Evolutionary conservation across 2,329 filamentous ascomycete species (phyloP).

Genomic region (Bipolaris sorokiniana): DNA sequence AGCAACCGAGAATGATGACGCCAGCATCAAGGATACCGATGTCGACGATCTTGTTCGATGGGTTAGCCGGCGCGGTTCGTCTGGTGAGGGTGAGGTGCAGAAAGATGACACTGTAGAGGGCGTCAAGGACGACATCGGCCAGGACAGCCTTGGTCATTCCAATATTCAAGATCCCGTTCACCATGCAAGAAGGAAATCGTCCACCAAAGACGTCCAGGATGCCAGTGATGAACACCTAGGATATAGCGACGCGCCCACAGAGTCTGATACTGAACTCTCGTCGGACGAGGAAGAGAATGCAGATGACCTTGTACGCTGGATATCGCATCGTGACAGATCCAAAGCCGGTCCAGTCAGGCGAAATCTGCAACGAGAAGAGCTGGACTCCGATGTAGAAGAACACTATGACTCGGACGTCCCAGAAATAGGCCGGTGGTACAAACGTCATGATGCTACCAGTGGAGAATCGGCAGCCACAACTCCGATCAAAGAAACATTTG

Average conservation of each 20-base stretch:
- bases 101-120: slow-evolving; percentile 3
- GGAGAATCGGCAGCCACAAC: slow-evolving; percentile 25
- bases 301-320: slow-evolving; percentile 35
- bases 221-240: slow-evolving; percentile 8
- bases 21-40: slow-evolving; percentile 41
- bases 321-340: slow-evolving; percentile 30
- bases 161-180: slow-evolving; percentile 44
- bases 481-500: slow-evolving; percentile 6
- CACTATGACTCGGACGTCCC: slow-evolving; percentile 33
- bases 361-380: slow-evolving; percentile 11
- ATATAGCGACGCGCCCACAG: slow-evolving; percentile 40
- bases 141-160: slow-evolving; percentile 39
- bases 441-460: slow-evolving; percentile 31
- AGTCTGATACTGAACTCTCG: slow-evolving; percentile 36
- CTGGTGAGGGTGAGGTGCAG: slow-evolving; percentile 36
- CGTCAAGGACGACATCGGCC: slow-evolving; percentile 31
- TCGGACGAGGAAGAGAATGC: slow-evolving; percentile 29
- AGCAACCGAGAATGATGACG: slow-evolving; percentile 22
- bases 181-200: slow-evolving; percentile 31
- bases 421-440: slow-evolving; percentile 30
- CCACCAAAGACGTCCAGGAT: background rate
- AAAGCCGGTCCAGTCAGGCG: slow-evolving; percentile 30
- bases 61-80: slow-evolving; percentile 41
- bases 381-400: slow-evolving; percentile 15
- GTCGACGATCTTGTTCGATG: slow-evolving; percentile 44